A percentile compares a stretch with the other conserved stretches of the same genome.
These are phyloP conservation scores for Solanum rostratum DNA, from an alignment of 257 asterid species.

Conservation along the genomic window DNA sequence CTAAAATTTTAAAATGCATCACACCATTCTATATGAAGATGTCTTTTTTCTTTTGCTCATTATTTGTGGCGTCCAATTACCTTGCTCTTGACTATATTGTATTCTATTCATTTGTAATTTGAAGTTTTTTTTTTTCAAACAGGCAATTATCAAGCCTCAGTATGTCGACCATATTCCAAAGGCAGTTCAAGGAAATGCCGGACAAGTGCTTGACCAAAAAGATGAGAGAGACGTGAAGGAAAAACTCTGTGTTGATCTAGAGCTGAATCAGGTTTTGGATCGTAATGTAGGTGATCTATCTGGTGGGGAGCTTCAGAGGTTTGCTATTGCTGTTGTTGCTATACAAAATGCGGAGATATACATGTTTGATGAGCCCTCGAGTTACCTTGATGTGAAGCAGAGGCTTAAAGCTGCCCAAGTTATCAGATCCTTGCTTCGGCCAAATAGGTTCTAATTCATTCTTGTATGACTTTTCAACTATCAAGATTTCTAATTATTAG, in stretches of 20 bases:
- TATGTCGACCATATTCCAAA: slow-evolving; percentile 97
- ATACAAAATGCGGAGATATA: slow-evolving; percentile 92
- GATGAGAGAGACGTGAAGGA: slow-evolving; percentile 83
- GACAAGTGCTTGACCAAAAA: slow-evolving; percentile 91
- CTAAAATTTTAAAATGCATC: not conserved
- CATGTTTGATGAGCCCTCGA: slow-evolving; percentile 99
- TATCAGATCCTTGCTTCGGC: slow-evolving; percentile 86
- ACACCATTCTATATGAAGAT: not conserved
- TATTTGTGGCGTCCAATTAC: not conserved
- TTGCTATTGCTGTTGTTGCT: slow-evolving; percentile 94
- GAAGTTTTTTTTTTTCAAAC: not conserved
- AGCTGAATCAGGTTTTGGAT: slow-evolving; percentile 86
- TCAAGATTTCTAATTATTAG: not conserved
- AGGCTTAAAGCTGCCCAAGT: slow-evolving; percentile 99
- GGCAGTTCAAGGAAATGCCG: slow-evolving; percentile 98
- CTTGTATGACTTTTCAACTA: not conserved
- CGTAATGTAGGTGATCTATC: slow-evolving; percentile 96
- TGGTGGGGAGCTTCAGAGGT: slow-evolving; percentile 99
- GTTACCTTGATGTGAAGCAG: slow-evolving; percentile 98
- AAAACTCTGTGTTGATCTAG: slow-evolving; percentile 70
- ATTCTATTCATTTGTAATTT: not conserved
- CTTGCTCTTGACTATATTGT: not conserved
- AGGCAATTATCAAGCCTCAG: slow-evolving; percentile 98
- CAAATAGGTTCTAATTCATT: slow-evolving; percentile 47
- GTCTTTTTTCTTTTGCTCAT: not conserved